phyloP scores from a whole-genome alignment of 768 basidiomycete species.

The Amylocystis lapponica region DNA sequence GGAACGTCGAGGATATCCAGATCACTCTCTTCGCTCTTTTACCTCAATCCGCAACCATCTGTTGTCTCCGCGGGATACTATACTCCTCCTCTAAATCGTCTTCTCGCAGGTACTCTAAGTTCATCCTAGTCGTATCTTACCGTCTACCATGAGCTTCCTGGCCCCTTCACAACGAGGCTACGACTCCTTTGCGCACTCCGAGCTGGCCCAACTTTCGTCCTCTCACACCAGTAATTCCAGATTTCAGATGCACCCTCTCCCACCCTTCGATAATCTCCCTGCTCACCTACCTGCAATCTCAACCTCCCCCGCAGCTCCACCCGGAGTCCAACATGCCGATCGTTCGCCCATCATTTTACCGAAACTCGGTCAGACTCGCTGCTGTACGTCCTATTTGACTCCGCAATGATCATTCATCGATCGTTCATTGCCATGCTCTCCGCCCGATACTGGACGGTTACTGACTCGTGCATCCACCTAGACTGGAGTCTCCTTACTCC shows the following conservation, averaged over 20 bases:
- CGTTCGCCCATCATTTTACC: slow-evolving; percentile 35
- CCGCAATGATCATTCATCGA: slow-evolving; percentile 31
- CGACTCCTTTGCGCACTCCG: slow-evolving; percentile 22
- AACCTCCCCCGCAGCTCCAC: slow-evolving; percentile 11
- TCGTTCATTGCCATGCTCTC: slow-evolving; percentile 34
- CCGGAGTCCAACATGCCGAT: slow-evolving; percentile 28
- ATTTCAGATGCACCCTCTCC: slow-evolving; percentile 17
- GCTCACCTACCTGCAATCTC: slow-evolving; percentile 26
- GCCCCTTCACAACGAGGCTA: slow-evolving; percentile 23
- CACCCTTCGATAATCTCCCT: slow-evolving; percentile 31
- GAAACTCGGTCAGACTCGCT: slow-evolving; percentile 66
- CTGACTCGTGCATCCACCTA: slow-evolving; percentile 27
- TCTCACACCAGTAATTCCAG: slow-evolving; percentile 11
- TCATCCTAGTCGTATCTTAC: slow-evolving; percentile 15
- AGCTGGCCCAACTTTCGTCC: slow-evolving; percentile 18
- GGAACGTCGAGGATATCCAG: background rate
- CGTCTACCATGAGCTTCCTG: slow-evolving; percentile 27
- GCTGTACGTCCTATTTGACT: slow-evolving; percentile 49
- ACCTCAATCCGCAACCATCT: slow-evolving; percentile 15
- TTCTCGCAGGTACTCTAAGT: slow-evolving; percentile 1
- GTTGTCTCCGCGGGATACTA: slow-evolving; percentile 9
- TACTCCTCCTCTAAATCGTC: slow-evolving; percentile 1
- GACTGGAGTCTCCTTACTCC: slow-evolving; percentile 82
- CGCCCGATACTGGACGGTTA: slow-evolving; percentile 15
- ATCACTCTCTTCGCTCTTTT: slow-evolving; percentile 17